These are phyloP conservation scores for Podospora bellae-mahoneyi DNA, from an alignment of 495 filamentous ascomycete genomes.

Conservation along the genomic window DNA sequence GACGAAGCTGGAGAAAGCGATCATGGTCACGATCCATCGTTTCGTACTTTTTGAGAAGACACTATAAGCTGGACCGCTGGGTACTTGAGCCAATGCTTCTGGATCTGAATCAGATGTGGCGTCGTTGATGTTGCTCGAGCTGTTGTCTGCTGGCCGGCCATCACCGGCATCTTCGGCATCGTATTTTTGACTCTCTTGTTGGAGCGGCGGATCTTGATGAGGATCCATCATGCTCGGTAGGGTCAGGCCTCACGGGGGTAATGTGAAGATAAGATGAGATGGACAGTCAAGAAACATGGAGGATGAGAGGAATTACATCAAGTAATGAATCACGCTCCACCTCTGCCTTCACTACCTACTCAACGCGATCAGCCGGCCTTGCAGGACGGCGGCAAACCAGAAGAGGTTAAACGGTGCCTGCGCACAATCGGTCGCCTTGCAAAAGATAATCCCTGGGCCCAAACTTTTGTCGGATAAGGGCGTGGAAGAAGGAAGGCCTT, in stretches of 20 bases:
- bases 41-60: slow-evolving; percentile 56
- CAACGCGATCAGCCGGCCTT: not conserved
- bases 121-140: not conserved
- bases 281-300: not conserved
- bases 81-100: slow-evolving; percentile 33
- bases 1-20: slow-evolving; percentile 62
- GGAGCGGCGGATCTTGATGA: not conserved
- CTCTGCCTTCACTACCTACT: not conserved
- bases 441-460: not conserved
- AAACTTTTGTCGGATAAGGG: not conserved
- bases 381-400: not conserved
- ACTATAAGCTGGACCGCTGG: slow-evolving; percentile 48
- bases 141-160: not conserved
- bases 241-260: not conserved
- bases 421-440: not conserved
- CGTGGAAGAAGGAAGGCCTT: not conserved
- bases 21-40: slow-evolving; percentile 62
- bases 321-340: not conserved
- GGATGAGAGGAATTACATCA: not conserved
- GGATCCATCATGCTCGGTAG: not conserved
- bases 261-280: not conserved
- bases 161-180: not conserved
- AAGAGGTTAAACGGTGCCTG: not conserved
- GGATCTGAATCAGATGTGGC: slow-evolving; percentile 13
- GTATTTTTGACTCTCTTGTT: not conserved